Evolutionary conservation across 2,329 filamentous ascomycete species (phyloP).

Genomic region (Alternaria metachromatica): DNA sequence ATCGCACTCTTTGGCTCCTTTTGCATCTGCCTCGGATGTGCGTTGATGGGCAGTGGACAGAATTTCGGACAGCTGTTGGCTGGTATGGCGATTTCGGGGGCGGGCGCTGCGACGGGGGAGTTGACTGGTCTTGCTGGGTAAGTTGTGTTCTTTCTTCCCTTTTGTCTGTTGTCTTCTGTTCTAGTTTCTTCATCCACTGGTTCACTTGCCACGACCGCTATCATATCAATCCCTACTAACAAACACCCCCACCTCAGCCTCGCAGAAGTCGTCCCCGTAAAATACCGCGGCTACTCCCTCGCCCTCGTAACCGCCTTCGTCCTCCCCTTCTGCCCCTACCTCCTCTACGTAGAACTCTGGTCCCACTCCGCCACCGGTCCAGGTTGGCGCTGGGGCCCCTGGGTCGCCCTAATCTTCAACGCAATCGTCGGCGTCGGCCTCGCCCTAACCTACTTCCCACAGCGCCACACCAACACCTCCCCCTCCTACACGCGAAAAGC

Average conservation of each 20-base stretch:
- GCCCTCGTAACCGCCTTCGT: conserved; percentile 45
- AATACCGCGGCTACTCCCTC: conserved; percentile 43
- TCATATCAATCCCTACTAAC: not conserved
- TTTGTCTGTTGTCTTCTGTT: not conserved
- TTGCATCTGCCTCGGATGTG: conserved; percentile 39
- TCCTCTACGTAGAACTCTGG: conserved; percentile 41
- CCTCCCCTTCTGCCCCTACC: conserved; percentile 44
- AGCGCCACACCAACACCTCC: conserved; percentile 34
- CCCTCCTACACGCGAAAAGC: too few species aligned
- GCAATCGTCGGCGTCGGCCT: conserved; percentile 39
- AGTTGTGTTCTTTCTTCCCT: not conserved
- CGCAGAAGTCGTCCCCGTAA: conserved; percentile 44
- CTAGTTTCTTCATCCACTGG: not conserved
- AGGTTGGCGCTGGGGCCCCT: conserved; percentile 46
- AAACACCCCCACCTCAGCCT: conserved; percentile 25
- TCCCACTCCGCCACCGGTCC: conserved; percentile 29
- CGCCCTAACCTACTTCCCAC: conserved; percentile 41
- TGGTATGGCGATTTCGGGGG: conserved; percentile 44
- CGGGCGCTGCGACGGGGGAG: conserved; percentile 45
- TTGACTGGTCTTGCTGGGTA: conserved; percentile 47
- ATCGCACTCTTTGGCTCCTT: conserved; percentile 43
- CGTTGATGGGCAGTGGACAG: conserved; percentile 38
- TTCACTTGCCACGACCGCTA: not conserved
- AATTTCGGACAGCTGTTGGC: conserved; percentile 43
- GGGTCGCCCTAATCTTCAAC: conserved; percentile 44